Conservation (phyloP, 176 grass and related monocot genomes). For the Rhipidocladum racemiflorum region DNA sequence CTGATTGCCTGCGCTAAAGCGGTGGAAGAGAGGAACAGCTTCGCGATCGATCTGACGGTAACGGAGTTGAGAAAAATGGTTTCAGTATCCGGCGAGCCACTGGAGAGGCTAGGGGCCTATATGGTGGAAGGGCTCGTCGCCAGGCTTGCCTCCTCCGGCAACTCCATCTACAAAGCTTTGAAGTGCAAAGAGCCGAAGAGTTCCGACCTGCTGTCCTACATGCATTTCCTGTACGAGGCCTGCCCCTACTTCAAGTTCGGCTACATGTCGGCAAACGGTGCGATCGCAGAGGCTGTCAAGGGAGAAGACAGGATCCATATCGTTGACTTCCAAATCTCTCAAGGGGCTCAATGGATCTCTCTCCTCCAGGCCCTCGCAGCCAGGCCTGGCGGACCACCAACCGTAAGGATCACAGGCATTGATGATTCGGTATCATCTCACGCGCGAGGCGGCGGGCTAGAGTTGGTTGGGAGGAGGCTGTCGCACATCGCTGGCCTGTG, state of each 20-base stretch:
- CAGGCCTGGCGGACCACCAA: conserved; percentile 63
- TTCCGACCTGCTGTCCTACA: conserved; percentile 89
- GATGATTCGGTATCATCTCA: conserved; percentile 80
- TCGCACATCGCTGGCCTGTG: conserved; percentile 61
- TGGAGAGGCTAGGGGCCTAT: conserved; percentile 81
- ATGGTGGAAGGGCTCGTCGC: conserved; percentile 94
- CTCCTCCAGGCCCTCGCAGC: conserved; percentile 81
- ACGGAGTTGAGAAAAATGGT: conserved; percentile 79
- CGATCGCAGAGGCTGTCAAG: conserved; percentile 74
- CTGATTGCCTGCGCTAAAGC: conserved; percentile 78
- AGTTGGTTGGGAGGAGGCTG: conserved; percentile 67
- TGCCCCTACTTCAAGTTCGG: conserved; percentile 98
- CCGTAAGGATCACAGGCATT: conserved; percentile 72
- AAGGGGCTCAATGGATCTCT: conserved; percentile 80
- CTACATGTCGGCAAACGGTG: conserved; percentile 83
- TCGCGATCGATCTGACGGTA: conserved; percentile 44
- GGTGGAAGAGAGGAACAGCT: conserved; percentile 56
- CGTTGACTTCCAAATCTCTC: conserved; percentile 92
- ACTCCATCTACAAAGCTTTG: conserved; percentile 85
- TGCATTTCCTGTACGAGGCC: conserved; percentile 86
- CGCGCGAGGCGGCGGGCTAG: conserved; percentile 70
- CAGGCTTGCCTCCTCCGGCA: conserved; percentile 66
- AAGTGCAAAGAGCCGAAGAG: conserved; percentile 86
- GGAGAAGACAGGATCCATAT: conserved; percentile 83
- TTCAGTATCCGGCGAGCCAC: conserved; percentile 77